Percentiles rank a stretch among this genome's conserved stretches.
These are phyloP conservation scores for Neurospora hispaniola DNA, from an alignment of 495 filamentous ascomycete genomes.

Conservation along the genomic window DNA sequence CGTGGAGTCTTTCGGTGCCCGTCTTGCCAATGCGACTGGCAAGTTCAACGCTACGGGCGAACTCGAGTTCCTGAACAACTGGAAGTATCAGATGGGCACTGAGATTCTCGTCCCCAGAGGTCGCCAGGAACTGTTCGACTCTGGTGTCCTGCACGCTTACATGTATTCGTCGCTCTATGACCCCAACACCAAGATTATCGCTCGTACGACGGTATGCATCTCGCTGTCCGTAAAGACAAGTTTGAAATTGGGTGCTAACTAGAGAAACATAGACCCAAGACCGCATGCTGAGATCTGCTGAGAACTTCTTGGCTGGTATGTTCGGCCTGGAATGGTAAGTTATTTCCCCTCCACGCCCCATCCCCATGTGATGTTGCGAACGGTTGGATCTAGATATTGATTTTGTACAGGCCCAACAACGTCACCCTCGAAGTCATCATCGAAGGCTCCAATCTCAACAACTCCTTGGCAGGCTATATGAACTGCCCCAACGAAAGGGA, in stretches of 20 bases:
- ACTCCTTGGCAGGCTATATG: constrained; percentile 46
- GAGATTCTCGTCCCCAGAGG: constrained; percentile 54
- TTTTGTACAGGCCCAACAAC: constrained; percentile 30
- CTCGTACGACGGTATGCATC: constrained; percentile 52
- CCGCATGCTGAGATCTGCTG: constrained; percentile 63
- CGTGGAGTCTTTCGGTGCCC: constrained; percentile 40
- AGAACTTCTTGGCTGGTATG: constrained; percentile 65
- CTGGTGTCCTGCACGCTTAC: constrained; percentile 52
- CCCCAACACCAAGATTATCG: constrained; percentile 50
- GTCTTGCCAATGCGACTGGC: constrained; percentile 43
- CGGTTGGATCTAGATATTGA: constrained; percentile 27
- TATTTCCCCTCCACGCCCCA: not conserved
- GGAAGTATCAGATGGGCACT: constrained; percentile 61
- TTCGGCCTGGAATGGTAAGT: constrained; percentile 47
- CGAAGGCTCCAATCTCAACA: constrained; percentile 55
- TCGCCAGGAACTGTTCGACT: constrained; percentile 58
- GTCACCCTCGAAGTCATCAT: constrained; percentile 53
- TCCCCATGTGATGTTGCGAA: no score
- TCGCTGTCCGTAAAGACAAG: constrained; percentile 35
- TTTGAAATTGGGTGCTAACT: constrained; percentile 40
- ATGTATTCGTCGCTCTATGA: constrained; percentile 52
- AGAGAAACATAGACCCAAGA: constrained; percentile 37
- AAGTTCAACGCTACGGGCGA: constrained; percentile 44
- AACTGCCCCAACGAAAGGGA: constrained; percentile 51
- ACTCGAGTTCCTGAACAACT: constrained; percentile 51